These are phyloP conservation scores for Primulina huaijiensis DNA, from an alignment of 257 asterid species.

Conservation along the genomic window DNA sequence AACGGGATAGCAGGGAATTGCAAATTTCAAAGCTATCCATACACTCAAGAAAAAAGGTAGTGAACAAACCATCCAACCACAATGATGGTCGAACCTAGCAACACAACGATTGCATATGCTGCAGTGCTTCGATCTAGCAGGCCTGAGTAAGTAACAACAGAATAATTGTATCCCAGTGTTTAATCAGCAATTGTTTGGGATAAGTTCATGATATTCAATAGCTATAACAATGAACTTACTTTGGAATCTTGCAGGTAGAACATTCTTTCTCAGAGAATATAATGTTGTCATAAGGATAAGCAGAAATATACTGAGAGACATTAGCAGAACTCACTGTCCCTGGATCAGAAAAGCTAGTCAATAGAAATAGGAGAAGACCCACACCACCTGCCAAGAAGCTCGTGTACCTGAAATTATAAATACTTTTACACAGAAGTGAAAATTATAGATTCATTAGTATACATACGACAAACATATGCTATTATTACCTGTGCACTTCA, in stretches of 20 bases:
- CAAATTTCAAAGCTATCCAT: neutral
- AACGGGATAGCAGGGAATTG: neutral
- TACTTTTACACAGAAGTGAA: conserved; percentile 22
- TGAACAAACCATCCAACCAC: conserved; percentile 95
- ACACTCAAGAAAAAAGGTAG: conserved; percentile 18
- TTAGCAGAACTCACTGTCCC: conserved; percentile 78
- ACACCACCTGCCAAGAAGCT: conserved; percentile 91
- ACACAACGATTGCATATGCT: conserved; percentile 90
- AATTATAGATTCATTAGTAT: conserved; percentile 19
- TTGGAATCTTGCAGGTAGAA: conserved; percentile 90
- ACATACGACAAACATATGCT: conserved; percentile 21
- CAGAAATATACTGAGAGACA: conserved; percentile 71
- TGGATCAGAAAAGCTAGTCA: conserved; percentile 98
- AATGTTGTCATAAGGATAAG: conserved; percentile 84
- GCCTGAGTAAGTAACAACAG: conserved; percentile 43
- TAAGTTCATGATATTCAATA: conserved; percentile 17
- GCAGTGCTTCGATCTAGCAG: conserved; percentile 98
- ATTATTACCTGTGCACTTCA: conserved; percentile 73
- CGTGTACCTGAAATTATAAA: conserved; percentile 56
- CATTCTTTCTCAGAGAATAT: conserved; percentile 85
- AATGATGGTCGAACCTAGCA: conserved; percentile 98
- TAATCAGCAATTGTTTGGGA: conserved; percentile 16
- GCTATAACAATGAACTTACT: conserved; percentile 46
- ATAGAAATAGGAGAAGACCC: conserved; percentile 78
- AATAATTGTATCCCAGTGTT: conserved; percentile 14